Base-by-base conservation (phyloP, 1,284 basidiomycete genomes). In the Earliella scabrosa region DNA sequence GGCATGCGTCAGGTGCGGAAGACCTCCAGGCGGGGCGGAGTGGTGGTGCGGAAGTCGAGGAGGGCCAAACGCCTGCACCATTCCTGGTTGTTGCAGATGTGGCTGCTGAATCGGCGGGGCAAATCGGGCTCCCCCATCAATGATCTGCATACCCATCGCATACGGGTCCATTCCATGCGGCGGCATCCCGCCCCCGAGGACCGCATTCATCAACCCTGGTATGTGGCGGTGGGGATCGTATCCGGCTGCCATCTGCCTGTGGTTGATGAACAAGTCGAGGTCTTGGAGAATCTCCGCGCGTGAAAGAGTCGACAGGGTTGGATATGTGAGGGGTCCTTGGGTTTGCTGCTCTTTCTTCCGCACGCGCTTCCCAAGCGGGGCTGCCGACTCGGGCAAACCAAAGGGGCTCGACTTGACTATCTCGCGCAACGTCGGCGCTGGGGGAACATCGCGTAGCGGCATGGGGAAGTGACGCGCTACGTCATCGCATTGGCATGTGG, bases 201-300 rank as follows among this genome's bases (percentile, higher is more conserved):
- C 68, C 6, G 60, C 45, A 44, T 71, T 71, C 31, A 77, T 69
- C 52, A 69, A 54, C 4, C 65, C 67, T 3, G 58, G 61, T 10
- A 48, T 50, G 5, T 47, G 48, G 21, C 65, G 57, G 26, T 64
- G 60, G 18, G 66, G 59, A 47, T 67, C 68, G 50, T 63, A 63
- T 18, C 63, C 66, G 20, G 58, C 57, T 5, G 65, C 60, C 13
- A 60, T 61, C 29, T 69, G 67, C 7, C 81, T 76, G 57, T 81
- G 73, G 54, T 77, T 76, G 60, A 76, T 75, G 26, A 88, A 72
- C 60, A 77, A 80, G 1, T 88, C 83, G 9, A 87, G 69, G 63
- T 88, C 86, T 31, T 70, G 68, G 11, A 75, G 67, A 21, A 87
- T 75, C 48, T 88, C 86, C n/a, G 66, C 66, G 0, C 75, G 65